Evolutionary conservation across 139 green algal species (phyloP), one percentile per base, ranked within the genome.

Genomic region (Microglena sp.): DNA sequence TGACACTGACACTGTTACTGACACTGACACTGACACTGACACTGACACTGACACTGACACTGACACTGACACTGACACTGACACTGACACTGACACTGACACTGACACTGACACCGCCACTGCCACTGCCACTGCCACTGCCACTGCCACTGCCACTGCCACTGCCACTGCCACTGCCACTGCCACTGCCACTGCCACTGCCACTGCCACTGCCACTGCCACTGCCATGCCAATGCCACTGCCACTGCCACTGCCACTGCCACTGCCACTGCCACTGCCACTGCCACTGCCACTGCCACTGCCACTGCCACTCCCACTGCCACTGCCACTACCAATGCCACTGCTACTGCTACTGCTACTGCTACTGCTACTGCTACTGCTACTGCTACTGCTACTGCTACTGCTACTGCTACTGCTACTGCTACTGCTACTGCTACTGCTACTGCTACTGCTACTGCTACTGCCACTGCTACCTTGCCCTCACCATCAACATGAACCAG

Each of bases 1-100:
- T 35, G 28, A 64, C 32, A 64, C 58, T 35, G 28, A 64, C 32
- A 64, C 58, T 35, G 28, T 54, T 26, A 64, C 58, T 35, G 28
- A 64, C 32, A 64, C 58, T 35, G 28, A 64, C 32, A 64, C 58
- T n/a, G 28, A 64, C 32, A 64, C 58, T n/a, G 28, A 64, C 32
- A 43, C 58, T 35, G 28, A 43, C 32, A 64, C 58, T 35, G 28
- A 50, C 32, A 50, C 58, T 31, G 28, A 30, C 58, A 53, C 32
- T 54, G 22, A 43, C 58, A 53, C 32, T 54, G 22, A 43, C 58
- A 53, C 32, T 54, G 22, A 43, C 55, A 62, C 55, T 35, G n/a
- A 62, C 50, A 22, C 50, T 59, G 50, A 59, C 40, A 59, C 50
- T 21, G 15, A 59, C 50, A 50, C 40, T 50, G 40, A 50, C 40